Evolutionary conservation across 1,139 yeast genomes (phyloP), one percentile per base, ranked within the genome.

Genomic region (Petasospora rhodanensis): DNA sequence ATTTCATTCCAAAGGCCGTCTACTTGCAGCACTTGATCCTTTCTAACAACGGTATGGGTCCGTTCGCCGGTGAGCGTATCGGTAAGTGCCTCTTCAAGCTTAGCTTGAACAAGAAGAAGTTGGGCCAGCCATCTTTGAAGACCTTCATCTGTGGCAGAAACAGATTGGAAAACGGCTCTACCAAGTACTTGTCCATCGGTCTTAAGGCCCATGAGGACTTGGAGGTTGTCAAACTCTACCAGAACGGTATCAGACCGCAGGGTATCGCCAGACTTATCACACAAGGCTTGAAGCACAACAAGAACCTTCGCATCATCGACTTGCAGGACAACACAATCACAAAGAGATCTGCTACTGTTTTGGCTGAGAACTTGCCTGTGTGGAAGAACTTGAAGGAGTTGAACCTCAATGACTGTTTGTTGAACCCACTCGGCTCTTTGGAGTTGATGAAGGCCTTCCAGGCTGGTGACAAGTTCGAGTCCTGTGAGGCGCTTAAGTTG

Each of bases 21-120:
- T 78, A 95, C 17, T 64, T 91, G 39, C 81, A 84, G 58, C 96
- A 91, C 55, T 72, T 93, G 57, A 79, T 85, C 44, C 68, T 93
- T 45, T 82, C 96, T 29, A 91, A 91, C 62, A 91, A 93, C 58
- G 98, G 98, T 35, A 80, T 91, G 77, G 98, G 98, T 15, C 98
- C 98, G 19, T 83, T 82, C 59, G 95, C 97, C 0, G 98, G 98
- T 49, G 81, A 93, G 34, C 74, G 95, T 58, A 83, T 91, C 45
- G 98, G 96, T 40, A 76, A 76, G 45, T 85, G 95, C 6, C 71
- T 91, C 38, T 85, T 69, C 61, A 70, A 72, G 50, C 70, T 89
- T 48, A 77, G 94, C n/a, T 59, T 61, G 31, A 77, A 76, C 40
- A 84, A 85, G 59, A 60, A 67, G 43, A 61, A 62, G 18, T 56